Evolutionary conservation across 2,329 filamentous ascomycete genomes (phyloP).

Genomic region (Ascochyta koolunga): DNA sequence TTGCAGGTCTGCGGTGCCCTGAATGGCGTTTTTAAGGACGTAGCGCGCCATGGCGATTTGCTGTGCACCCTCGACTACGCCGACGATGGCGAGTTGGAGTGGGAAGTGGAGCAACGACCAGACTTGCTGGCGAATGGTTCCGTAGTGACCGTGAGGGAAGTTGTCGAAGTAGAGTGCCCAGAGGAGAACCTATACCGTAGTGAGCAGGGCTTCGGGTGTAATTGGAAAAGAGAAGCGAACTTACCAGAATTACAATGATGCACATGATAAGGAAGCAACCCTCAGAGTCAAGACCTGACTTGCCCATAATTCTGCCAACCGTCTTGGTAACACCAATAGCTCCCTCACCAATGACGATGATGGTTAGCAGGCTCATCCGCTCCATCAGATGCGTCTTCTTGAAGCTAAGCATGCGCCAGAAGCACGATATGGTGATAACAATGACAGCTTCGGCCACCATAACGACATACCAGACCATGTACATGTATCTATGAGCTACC

Average conservation of each 20-base stretch:
- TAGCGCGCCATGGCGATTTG: conserved; percentile 60
- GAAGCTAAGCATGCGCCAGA: conserved; percentile 64
- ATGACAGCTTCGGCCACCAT: conserved; percentile 60
- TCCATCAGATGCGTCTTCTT: conserved; percentile 68
- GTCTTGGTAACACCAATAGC: conserved; percentile 66
- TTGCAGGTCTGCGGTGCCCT: conserved; percentile 48
- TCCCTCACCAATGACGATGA: conserved; percentile 71
- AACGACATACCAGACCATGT: conserved; percentile 50
- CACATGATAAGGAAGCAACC: conserved; percentile 46
- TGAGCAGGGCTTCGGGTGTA: not conserved
- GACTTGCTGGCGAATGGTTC: conserved; percentile 63
- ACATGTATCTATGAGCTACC: conserved; percentile 27
- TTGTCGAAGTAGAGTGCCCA: conserved; percentile 69
- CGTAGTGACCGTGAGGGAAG: conserved; percentile 57
- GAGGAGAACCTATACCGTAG: conserved; percentile 55
- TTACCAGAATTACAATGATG: conserved; percentile 45
- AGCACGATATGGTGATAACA: conserved; percentile 60
- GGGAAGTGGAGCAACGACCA: conserved; percentile 67
- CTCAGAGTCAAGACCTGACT: conserved; percentile 42
- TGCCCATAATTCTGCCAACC: conserved; percentile 52
- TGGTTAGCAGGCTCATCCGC: conserved; percentile 66
- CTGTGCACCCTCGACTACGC: conserved; percentile 68
- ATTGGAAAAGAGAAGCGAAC: not conserved
- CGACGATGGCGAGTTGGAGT: conserved; percentile 66
- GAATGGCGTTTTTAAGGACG: conserved; percentile 53